Evolutionary conservation across 768 basidiomycete genomes (phyloP).

Genomic region (Hericium coralloides): DNA sequence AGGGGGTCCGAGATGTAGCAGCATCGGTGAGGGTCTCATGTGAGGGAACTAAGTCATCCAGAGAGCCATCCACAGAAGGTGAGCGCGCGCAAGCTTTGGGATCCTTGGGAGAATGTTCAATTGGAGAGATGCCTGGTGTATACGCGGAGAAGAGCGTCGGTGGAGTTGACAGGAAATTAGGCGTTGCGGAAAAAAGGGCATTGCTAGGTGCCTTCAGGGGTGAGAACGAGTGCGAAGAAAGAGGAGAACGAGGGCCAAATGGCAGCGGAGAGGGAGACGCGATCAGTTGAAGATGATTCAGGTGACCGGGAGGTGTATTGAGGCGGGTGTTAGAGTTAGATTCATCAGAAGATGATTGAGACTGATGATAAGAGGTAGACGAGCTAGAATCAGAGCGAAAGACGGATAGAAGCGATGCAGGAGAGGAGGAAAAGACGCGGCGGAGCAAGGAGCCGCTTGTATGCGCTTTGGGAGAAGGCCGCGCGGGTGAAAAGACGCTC

Average conservation of each 20-base stretch:
- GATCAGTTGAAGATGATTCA: conserved; percentile 8
- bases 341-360: not conserved
- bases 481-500: not conserved
- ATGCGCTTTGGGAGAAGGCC: not conserved
- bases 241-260: not conserved
- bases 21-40: too few relatives aligned
- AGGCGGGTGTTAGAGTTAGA: not conserved
- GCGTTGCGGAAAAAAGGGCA: not conserved
- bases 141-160: conserved; percentile 6
- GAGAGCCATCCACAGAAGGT: not conserved
- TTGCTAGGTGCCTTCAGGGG: not conserved
- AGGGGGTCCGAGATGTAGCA: not conserved
- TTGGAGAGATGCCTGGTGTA: conserved; percentile 7
- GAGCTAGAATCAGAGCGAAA: not conserved
- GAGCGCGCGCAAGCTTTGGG: not conserved
- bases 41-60: too few relatives aligned
- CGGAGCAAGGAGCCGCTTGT: not conserved
- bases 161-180: not conserved
- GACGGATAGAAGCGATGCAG: not conserved
- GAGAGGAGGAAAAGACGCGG: not conserved
- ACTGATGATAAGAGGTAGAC: not conserved
- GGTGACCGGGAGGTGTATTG: not conserved
- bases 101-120: not conserved
- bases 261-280: conserved; percentile 13
- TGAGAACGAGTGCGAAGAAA: conserved; percentile 5